Conservation (phyloP, 371 early-diverging fungal genomes). For the Mortierella sp. region DNA sequence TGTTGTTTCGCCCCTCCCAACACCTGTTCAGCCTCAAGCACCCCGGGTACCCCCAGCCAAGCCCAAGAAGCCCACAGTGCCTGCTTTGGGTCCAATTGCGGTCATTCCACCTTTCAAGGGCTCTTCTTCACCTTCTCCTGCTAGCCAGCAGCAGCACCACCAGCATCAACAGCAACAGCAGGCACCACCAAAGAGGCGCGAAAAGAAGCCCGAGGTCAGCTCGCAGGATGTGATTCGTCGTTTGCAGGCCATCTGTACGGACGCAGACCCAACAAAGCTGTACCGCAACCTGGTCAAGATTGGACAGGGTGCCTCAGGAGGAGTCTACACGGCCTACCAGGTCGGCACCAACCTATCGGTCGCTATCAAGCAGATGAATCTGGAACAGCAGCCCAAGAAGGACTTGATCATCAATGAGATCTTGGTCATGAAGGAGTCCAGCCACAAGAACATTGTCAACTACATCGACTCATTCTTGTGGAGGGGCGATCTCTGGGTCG, state of each 20-base stretch:
- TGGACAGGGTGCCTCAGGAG: slow-evolving; percentile 97
- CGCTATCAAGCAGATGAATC: slow-evolving; percentile 97
- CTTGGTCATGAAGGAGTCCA: slow-evolving; percentile 91
- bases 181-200: slow-evolving; percentile 60
- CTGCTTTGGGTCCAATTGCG: background rate
- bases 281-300: slow-evolving; percentile 91
- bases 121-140: slow-evolving; percentile 17
- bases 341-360: slow-evolving; percentile 77
- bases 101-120: slow-evolving; percentile 34
- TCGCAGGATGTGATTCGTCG: slow-evolving; percentile 85
- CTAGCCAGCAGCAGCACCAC: slow-evolving; percentile 21
- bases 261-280: slow-evolving; percentile 86
- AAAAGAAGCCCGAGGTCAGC: slow-evolving; percentile 60
- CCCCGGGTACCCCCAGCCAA: slow-evolving; percentile 44
- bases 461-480: slow-evolving; percentile 94
- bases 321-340: slow-evolving; percentile 90
- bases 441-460: slow-evolving; percentile 97
- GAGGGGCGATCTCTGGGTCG: slow-evolving; percentile 91
- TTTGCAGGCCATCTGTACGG: slow-evolving; percentile 89
- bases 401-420: slow-evolving; percentile 98
- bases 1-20: slow-evolving; percentile 14
- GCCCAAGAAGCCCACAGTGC: slow-evolving; percentile 28
- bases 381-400: slow-evolving; percentile 96
- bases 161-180: slow-evolving; percentile 8
- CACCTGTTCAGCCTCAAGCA: slow-evolving; percentile 34